Evolutionary conservation across 1,139 yeast species (phyloP), one percentile per base, ranked within the genome.

Genomic region (Geotrichum histeridarum): DNA sequence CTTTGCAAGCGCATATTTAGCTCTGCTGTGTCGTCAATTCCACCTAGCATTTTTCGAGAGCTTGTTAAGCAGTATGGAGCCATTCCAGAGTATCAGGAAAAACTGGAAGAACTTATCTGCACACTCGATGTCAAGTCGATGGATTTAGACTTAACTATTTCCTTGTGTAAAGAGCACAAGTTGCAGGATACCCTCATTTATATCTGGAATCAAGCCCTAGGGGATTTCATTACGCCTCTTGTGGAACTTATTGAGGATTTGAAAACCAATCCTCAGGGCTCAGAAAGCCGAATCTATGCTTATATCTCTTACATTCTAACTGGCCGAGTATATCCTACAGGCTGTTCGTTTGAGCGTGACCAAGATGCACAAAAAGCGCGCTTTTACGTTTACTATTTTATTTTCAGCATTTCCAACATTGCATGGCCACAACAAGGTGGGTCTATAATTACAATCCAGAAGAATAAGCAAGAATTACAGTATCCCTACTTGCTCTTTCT

Each of bases 311-410:
- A 80, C 62, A 72, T 82, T 12, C 70, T 88, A 43, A 83, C 90
- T 0, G 94, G 95, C 0, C 72, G 89, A 49, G 84, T 83, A 57
- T 89, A 82, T 65, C 96, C 96, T 0, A 82, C 84, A 0, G 90
- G 83, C 14, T 44, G 48, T 15, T 57, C 59, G 1, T 53, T 57
- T 9, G 55, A 51, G 15, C n/a, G 9, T 18, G 35, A 68, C 60
- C 50, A 54, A 1, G 37, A 47, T 22, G 59, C 63, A 8, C 50
- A 57, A 0, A 45, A 60, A 1, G 82, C 84, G 0, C 81, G 82
- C 60, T 60, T 69, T 12, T 68, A 72, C 27, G 64, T 86, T 0
- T 82, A 83, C 58, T 72, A 73, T 48, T 66, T 83, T 12, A 63
- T 89, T 15, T 86, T 89, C 64, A 73, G 73, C 48, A 82, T 80